A percentile compares a stretch with the other conserved stretches of the same genome.
phyloP scores from a whole-genome alignment of 108 stramenopile species.

The Ochromonas danica region DNA sequence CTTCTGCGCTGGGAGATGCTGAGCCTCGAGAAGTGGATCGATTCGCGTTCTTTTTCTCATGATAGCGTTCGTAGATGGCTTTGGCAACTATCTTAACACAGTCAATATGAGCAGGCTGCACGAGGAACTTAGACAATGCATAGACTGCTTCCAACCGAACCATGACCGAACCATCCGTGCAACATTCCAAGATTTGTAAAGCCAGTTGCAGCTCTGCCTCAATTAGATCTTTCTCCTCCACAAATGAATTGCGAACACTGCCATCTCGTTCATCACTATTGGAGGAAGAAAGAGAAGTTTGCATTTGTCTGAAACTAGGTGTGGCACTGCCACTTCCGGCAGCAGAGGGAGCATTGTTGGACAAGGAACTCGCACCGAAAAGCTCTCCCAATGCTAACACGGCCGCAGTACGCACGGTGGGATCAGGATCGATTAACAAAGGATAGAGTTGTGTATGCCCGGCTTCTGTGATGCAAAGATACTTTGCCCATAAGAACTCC shows the following conservation, averaged over 20 bases:
- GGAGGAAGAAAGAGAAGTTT: neutral
- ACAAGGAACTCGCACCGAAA: constrained; percentile 25
- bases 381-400: constrained; percentile 73
- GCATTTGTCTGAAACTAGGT: constrained; percentile 7
- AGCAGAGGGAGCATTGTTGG: neutral
- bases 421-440: constrained; percentile 60
- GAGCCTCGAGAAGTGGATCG: neutral
- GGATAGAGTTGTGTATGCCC: constrained; percentile 66
- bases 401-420: constrained; percentile 75
- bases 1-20: neutral
- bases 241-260: neutral
- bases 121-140: constrained; percentile 41
- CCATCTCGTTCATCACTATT: neutral
- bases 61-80: neutral
- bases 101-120: constrained; percentile 4
- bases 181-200: constrained; percentile 30
- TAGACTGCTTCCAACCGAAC: constrained; percentile 78
- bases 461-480: constrained; percentile 59
- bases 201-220: constrained; percentile 31
- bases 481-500: constrained; percentile 63
- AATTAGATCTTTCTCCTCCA: constrained; percentile 31
- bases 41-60: neutral
- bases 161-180: constrained; percentile 68
- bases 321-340: neutral
- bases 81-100: constrained; percentile 21